Percentiles rank a stretch among this genome's conserved stretches.
These are phyloP conservation scores for Fragaria nilgerrensis DNA, from an alignment of 306 rosid species.

Conservation along the genomic window DNA sequence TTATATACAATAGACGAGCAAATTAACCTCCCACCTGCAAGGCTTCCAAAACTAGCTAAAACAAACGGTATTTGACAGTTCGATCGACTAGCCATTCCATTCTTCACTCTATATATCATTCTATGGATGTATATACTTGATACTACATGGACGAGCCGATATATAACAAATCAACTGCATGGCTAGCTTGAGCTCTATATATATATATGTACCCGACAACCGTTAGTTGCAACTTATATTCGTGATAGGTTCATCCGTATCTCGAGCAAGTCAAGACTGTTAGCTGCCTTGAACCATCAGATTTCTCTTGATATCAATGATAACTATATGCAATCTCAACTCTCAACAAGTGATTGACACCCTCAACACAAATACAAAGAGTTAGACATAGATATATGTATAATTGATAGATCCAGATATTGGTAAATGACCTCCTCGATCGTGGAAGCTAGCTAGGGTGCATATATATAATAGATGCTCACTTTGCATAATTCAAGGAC, in stretches of 20 bases:
- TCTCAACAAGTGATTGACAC: not conserved
- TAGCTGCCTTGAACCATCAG: not conserved
- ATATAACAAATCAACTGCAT: not conserved
- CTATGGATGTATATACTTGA: not conserved
- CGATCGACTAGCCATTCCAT: not conserved
- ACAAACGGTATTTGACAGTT: not conserved
- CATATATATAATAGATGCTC: not conserved
- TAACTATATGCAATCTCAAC: not conserved
- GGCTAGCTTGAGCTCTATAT: not conserved
- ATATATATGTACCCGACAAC: not conserved
- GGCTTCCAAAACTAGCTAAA: not conserved
- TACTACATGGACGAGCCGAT: not conserved
- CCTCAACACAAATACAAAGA: not conserved
- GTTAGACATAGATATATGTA: not conserved
- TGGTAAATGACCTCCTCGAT: no score
- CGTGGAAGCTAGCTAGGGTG: no score
- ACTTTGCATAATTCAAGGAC: not conserved
- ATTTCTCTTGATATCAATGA: not conserved
- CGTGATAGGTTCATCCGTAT: not conserved
- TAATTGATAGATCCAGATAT: no score
- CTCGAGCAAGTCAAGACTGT: not conserved
- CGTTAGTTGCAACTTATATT: not conserved
- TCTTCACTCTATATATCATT: not conserved
- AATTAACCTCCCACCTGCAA: no score
- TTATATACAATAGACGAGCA: not conserved